Conservation (phyloP, 495 filamentous ascomycete species). For the Neurospora hispaniola region DNA sequence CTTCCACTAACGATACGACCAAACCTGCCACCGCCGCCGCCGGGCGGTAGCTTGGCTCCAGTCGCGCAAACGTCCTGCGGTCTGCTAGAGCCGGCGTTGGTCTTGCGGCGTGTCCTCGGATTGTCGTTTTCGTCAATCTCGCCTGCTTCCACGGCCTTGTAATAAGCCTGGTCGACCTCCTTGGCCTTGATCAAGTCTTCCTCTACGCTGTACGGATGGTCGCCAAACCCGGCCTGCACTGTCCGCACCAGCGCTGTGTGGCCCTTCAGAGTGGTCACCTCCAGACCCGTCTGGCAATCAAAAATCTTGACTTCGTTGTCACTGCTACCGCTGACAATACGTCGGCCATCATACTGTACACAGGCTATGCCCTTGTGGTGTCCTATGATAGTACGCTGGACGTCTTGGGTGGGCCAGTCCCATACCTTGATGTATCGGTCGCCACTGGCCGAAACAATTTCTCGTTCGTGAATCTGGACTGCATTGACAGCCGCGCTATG, state of each 20-base stretch:
- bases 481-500: slow-evolving; percentile 93
- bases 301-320: slow-evolving; percentile 94
- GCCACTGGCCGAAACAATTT: slow-evolving; percentile 89
- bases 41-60: slow-evolving; percentile 76
- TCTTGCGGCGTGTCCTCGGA: slow-evolving; percentile 30
- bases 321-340: slow-evolving; percentile 90
- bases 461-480: slow-evolving; percentile 75
- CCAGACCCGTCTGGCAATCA: slow-evolving; percentile 69
- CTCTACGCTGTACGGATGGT: slow-evolving; percentile 68
- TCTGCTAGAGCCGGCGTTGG: slow-evolving; percentile 67
- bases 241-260: slow-evolving; percentile 83
- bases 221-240: slow-evolving; percentile 86
- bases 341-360: slow-evolving; percentile 93
- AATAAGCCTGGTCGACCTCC: slow-evolving; percentile 61
- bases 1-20: slow-evolving; percentile 87
- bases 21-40: slow-evolving; percentile 77
- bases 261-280: slow-evolving; percentile 74
- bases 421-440: slow-evolving; percentile 88
- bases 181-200: slow-evolving; percentile 60
- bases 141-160: slow-evolving; percentile 56
- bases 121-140: slow-evolving; percentile 27
- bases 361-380: slow-evolving; percentile 96
- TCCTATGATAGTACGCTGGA: slow-evolving; percentile 65
- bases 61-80: slow-evolving; percentile 67
- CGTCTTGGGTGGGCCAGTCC: slow-evolving; percentile 73